Conservation (phyloP, 106 monocot genomes). For the Dioscorea zingiberensis region DNA sequence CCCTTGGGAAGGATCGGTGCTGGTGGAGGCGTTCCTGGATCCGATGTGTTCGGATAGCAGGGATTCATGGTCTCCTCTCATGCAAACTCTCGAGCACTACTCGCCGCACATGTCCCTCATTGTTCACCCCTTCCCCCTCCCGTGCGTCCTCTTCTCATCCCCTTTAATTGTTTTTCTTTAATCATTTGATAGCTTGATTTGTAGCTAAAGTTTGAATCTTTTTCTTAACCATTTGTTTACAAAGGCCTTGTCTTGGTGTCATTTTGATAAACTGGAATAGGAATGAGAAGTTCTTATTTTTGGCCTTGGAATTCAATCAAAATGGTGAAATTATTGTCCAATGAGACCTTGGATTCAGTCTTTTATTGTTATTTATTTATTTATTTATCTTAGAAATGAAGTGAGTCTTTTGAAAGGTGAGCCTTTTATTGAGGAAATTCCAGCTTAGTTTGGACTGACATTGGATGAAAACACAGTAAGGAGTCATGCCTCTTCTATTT, state of each 20-base stretch:
- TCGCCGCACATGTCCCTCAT: conserved; percentile 20
- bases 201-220: background rate
- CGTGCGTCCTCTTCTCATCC: conserved; percentile 12
- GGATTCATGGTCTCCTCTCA: conserved; percentile 33
- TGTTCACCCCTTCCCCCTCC: conserved; percentile 46
- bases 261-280: background rate
- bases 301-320: too few species aligned
- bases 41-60: conserved; percentile 42
- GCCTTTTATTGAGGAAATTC: too few species aligned
- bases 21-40: conserved; percentile 47
- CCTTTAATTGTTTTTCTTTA: background rate
- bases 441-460: too few species aligned
- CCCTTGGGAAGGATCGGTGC: conserved; percentile 12
- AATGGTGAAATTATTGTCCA: too few species aligned
- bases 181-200: too few species aligned
- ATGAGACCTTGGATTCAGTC: too few species aligned
- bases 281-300: too few species aligned
- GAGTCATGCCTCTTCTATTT: too few species aligned
- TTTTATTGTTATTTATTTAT: too few species aligned
- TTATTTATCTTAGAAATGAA: too few species aligned
- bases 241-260: background rate
- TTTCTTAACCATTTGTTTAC: background rate
- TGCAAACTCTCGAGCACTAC: conserved; percentile 15
- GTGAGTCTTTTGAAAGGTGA: too few species aligned
- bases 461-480: too few species aligned